Base-by-base conservation (phyloP, 768 basidiomycete species). In the Chiua virens region DNA sequence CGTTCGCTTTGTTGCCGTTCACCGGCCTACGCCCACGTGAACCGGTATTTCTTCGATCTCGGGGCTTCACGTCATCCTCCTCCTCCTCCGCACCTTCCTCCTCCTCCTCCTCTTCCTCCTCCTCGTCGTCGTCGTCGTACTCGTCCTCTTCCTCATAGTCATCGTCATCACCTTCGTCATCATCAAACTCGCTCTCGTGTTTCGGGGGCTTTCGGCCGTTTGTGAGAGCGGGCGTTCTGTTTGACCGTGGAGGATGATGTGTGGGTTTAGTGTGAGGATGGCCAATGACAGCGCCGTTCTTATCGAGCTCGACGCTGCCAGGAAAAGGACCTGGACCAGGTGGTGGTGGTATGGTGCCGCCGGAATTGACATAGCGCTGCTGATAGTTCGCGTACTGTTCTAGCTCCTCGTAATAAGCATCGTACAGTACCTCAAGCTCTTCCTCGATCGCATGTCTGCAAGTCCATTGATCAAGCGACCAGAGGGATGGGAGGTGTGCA, bases 361-460 rank as follows among this genome's bases (percentile, higher is more conserved):
- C 89, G 58, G 90, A 93, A 62, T 85, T 84, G 63, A 92, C 89
- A 77, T 93, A 94, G 74, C 86, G 91, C 82, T 93, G 90, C 81
- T 96, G 92, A 77, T 91, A 89, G 75, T 92, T 89, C 73, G 95
- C 97, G 83, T 98, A 98, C 78, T 89, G 87, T 81, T 97, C 92
- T 79, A 99, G 87, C 81, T 98, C 96, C 73, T 97, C 92, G 85
- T 98, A 98, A 83, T 98, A 99, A 79, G 95, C 94, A 82, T 98
- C 96, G 83, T 99, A 99, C 76, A 98, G 87, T 78, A 94, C 92
- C 80, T 98, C 93, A 73, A 99, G 89, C 80, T 99, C 97, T 77
- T 95, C 92, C 79, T 99, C 97, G 78, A 99, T 98, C 57, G 95
- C 95, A 77, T 89, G 87, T 63, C 92, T 95, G 65, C 61, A 58